A percentile compares a stretch with the other conserved stretches of the same genome.
These are phyloP conservation scores for Alternaria ethzedia DNA, from an alignment of 2,329 filamentous ascomycete species.

Conservation along the genomic window DNA sequence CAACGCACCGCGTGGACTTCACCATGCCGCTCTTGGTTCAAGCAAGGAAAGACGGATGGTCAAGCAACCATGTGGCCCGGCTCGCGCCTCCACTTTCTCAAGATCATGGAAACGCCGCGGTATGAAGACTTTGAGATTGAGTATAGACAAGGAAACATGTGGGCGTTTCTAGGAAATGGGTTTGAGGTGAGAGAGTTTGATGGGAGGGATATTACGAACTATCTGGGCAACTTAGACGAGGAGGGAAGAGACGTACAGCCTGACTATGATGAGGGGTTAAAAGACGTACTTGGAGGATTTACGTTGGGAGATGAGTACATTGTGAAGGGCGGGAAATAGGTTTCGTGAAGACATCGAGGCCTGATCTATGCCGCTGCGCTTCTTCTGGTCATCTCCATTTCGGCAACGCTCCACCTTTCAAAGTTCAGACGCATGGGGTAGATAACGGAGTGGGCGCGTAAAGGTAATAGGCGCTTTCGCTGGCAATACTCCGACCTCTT, in stretches of 20 bases:
- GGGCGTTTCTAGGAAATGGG: constrained; percentile 35
- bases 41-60: constrained; percentile 29
- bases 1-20: constrained; percentile 34
- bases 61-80: constrained; percentile 33
- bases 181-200: constrained; percentile 55
- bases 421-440: background rate
- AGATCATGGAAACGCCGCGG: constrained; percentile 24
- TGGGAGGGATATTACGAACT: constrained; percentile 56
- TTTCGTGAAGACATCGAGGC: background rate
- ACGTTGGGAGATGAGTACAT: constrained; percentile 34
- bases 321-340: constrained; percentile 20
- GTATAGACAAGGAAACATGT: constrained; percentile 26
- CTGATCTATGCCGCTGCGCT: background rate
- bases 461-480: background rate
- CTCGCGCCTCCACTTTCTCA: constrained; percentile 30
- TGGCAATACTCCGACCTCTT: background rate
- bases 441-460: background rate
- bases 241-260: constrained; percentile 50
- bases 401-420: background rate
- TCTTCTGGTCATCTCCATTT: background rate
- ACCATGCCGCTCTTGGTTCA: constrained; percentile 34
- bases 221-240: constrained; percentile 50
- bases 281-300: constrained; percentile 47
- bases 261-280: constrained; percentile 49
- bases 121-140: constrained; percentile 34